Conservation (phyloP, 345 rosid genomes). For the Eucalyptus coolabah region DNA sequence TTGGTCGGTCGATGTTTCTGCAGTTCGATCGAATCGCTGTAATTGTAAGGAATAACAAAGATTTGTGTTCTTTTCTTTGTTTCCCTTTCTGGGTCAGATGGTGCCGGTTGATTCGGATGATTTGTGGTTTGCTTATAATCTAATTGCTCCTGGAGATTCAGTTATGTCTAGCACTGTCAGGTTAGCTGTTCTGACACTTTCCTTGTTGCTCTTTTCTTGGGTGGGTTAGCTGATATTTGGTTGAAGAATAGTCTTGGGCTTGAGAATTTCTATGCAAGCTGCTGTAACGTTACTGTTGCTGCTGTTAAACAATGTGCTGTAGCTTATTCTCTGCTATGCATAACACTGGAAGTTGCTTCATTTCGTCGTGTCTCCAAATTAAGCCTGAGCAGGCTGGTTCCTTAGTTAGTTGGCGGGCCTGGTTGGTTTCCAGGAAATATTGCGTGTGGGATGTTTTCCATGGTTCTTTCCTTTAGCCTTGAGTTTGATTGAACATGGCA, state of each 20-base stretch:
- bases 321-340: background rate
- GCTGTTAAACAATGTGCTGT: background rate
- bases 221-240: background rate
- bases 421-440: background rate
- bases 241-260: background rate
- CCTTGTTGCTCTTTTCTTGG: background rate
- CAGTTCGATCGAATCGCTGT: background rate
- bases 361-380: background rate
- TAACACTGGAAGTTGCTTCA: background rate
- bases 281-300: background rate
- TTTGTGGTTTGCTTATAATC: constrained; percentile 84
- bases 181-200: constrained; percentile 5
- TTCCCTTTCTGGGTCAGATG: constrained; percentile 26
- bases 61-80: background rate
- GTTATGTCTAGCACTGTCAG: constrained; percentile 91
- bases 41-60: background rate
- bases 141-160: constrained; percentile 59
- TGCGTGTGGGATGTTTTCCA: background rate
- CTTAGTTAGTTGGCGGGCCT: background rate
- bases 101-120: constrained; percentile 78
- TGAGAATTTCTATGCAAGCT: background rate
- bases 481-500: background rate
- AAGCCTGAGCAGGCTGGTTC: background rate
- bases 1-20: background rate
- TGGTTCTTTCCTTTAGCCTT: background rate